phyloP scores from a whole-genome alignment of 2,329 filamentous ascomycete species.

The Sporothrix euskadiensis region DNA sequence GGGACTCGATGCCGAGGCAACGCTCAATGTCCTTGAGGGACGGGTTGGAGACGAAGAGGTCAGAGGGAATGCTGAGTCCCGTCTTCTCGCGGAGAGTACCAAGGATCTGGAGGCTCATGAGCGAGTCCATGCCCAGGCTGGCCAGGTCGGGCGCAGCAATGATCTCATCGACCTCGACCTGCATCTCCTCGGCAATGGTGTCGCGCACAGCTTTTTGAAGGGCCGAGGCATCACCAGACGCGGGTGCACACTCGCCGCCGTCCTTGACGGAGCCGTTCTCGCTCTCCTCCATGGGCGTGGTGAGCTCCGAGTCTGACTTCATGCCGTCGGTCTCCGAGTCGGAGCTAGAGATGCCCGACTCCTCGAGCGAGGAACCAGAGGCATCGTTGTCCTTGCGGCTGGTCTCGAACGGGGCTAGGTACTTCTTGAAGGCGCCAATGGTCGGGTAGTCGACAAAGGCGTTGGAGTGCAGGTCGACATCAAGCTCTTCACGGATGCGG shows the following conservation, averaged over 20 bases:
- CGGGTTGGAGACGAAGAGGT: slow-evolving; percentile 62
- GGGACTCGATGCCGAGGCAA: slow-evolving; percentile 56
- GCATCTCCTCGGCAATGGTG: slow-evolving; percentile 71
- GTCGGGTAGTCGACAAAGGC: slow-evolving; percentile 57
- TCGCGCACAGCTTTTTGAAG: slow-evolving; percentile 58
- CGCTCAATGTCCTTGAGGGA: slow-evolving; percentile 67
- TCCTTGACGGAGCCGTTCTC: slow-evolving; percentile 51
- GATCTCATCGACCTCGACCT: slow-evolving; percentile 66
- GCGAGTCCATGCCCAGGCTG: slow-evolving; percentile 60
- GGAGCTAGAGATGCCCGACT: slow-evolving; percentile 43
- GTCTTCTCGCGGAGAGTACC: slow-evolving; percentile 57
- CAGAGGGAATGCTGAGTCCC: slow-evolving; percentile 55
- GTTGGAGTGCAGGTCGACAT: slow-evolving; percentile 55
- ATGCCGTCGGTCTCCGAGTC: slow-evolving; percentile 50
- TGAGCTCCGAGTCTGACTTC: slow-evolving; percentile 53
- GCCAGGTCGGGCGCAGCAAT: slow-evolving; percentile 55
- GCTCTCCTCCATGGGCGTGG: slow-evolving; percentile 56
- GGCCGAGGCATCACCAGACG: slow-evolving; percentile 43
- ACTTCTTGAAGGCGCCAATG: slow-evolving; percentile 54
- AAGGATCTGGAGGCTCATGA: slow-evolving; percentile 58
- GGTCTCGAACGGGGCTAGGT: slow-evolving; percentile 45
- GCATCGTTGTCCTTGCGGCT: slow-evolving; percentile 34
- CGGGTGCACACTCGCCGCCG: slow-evolving; percentile 40
- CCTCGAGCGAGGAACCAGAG: slow-evolving; percentile 32
- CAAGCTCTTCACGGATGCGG: slow-evolving; percentile 58